A percentile compares a stretch with the other conserved stretches of the same genome.
These are phyloP conservation scores for Dryas drummondii DNA, from an alignment of 306 rosid genomes.

Conservation along the genomic window DNA sequence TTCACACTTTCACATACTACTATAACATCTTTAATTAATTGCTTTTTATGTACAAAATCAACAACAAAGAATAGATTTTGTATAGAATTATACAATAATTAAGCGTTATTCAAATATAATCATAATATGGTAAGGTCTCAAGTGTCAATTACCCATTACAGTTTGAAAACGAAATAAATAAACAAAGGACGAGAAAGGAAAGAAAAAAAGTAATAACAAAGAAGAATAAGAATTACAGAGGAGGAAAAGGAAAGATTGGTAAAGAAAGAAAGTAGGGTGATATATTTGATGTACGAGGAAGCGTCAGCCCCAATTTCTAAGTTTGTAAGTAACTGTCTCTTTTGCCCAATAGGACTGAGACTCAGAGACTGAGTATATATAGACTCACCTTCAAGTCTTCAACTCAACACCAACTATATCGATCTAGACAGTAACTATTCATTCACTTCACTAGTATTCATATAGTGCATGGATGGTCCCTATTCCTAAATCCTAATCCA, in stretches of 20 bases:
- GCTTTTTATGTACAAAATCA: not conserved
- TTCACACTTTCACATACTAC: not conserved
- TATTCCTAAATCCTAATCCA: too few species aligned
- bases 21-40: not conserved
- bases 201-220: not conserved
- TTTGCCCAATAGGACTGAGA: slow-evolving; percentile 27
- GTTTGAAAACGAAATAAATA: too few species aligned
- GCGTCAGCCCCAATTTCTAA: slow-evolving; percentile 47
- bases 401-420: too few species aligned
- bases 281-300: slow-evolving; percentile 38
- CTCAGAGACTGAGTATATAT: not conserved
- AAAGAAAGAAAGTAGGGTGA: slow-evolving; percentile 11
- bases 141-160: too few species aligned
- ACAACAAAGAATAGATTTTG: too few species aligned
- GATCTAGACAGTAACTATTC: not conserved
- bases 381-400: slow-evolving; percentile 16
- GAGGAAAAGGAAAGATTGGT: not conserved
- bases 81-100: too few species aligned
- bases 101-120: too few species aligned
- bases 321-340: slow-evolving; percentile 29
- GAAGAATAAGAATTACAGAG: not conserved
- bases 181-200: too few species aligned
- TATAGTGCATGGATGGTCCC: slow-evolving; percentile 32
- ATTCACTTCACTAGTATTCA: not conserved
- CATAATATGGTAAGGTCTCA: too few species aligned